Evolutionary conservation across 1,284 basidiomycete genomes (phyloP).

Genomic region (Leccinum fuscescens): DNA sequence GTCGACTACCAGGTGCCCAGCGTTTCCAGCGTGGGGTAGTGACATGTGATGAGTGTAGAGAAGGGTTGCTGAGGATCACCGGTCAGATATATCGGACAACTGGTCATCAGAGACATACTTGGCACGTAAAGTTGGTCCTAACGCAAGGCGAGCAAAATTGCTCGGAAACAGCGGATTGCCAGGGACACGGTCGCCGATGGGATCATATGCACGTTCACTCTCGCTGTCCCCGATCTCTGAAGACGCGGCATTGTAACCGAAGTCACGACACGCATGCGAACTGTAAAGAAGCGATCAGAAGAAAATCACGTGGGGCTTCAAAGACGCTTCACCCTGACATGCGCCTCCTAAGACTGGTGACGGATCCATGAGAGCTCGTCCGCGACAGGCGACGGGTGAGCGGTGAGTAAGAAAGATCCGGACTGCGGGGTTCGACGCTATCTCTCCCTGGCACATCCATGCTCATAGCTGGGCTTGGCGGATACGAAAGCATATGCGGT

Average conservation of each 20-base stretch:
- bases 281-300: constrained; percentile 11
- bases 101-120: constrained; percentile 39
- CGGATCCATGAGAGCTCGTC: constrained; percentile 31
- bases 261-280: constrained; percentile 19
- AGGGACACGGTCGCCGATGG: constrained; percentile 50
- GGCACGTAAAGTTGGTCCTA: constrained; percentile 54
- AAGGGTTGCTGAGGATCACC: constrained; percentile 24
- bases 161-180: constrained; percentile 68
- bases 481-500: constrained; percentile 22
- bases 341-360: constrained; percentile 19
- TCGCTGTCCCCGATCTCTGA: constrained; percentile 31
- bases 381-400: constrained; percentile 28
- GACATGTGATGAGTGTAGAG: constrained; percentile 16
- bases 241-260: constrained; percentile 4
- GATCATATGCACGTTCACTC: constrained; percentile 36
- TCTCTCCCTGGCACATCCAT: constrained; percentile 20
- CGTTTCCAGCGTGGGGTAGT: constrained; percentile 24
- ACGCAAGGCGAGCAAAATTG: constrained; percentile 59
- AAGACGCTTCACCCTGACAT: constrained; percentile 20
- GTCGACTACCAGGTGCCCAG: constrained; percentile 32
- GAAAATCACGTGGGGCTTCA: background rate
- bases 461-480: constrained; percentile 25
- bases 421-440: constrained; percentile 24
- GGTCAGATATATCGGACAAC: background rate
- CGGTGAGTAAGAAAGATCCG: constrained; percentile 14